These are phyloP conservation scores for Aphanomyces invadans DNA, from an alignment of 352 stramenopile genomes.

Conservation along the genomic window DNA sequence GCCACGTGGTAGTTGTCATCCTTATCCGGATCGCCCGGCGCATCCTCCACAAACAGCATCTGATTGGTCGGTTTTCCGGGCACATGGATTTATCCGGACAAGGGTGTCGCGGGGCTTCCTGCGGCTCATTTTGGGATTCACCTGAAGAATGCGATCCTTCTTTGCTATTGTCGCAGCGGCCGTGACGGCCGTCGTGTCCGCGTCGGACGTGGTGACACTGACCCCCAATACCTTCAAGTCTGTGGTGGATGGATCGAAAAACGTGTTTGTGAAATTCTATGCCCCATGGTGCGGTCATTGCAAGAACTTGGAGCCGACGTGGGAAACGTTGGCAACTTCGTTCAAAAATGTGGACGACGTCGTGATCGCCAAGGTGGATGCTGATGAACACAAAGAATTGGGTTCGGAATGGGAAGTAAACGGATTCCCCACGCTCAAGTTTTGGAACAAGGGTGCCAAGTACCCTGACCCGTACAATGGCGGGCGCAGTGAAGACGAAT, in stretches of 20 bases:
- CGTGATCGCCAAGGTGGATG: constrained; percentile 86
- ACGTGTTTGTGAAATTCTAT: constrained; percentile 67
- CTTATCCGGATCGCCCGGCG: constrained; percentile 10
- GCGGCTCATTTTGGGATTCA: constrained; percentile 5
- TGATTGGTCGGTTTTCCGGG: neutral
- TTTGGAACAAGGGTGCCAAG: constrained; percentile 72
- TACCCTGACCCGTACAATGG: constrained; percentile 80
- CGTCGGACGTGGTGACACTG: constrained; percentile 69
- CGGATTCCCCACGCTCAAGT: constrained; percentile 93
- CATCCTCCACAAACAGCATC: too few relatives aligned
- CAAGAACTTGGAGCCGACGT: constrained; percentile 65
- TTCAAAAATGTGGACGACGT: constrained; percentile 83
- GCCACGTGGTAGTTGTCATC: neutral
- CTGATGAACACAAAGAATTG: constrained; percentile 76
- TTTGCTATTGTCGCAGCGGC: constrained; percentile 26
- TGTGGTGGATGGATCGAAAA: constrained; percentile 73
- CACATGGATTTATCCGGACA: neutral
- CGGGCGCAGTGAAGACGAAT: constrained; percentile 75
- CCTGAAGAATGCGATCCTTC: constrained; percentile 13
- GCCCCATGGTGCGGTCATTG: constrained; percentile 47
- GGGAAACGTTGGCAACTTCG: constrained; percentile 78
- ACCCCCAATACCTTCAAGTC: constrained; percentile 76
- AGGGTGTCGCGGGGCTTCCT: neutral
- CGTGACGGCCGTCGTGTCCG: constrained; percentile 44
- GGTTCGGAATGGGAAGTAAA: constrained; percentile 76